Evolutionary conservation across 2,329 filamentous ascomycete genomes (phyloP).

Genomic region (Fusarium pseudonygamai): DNA sequence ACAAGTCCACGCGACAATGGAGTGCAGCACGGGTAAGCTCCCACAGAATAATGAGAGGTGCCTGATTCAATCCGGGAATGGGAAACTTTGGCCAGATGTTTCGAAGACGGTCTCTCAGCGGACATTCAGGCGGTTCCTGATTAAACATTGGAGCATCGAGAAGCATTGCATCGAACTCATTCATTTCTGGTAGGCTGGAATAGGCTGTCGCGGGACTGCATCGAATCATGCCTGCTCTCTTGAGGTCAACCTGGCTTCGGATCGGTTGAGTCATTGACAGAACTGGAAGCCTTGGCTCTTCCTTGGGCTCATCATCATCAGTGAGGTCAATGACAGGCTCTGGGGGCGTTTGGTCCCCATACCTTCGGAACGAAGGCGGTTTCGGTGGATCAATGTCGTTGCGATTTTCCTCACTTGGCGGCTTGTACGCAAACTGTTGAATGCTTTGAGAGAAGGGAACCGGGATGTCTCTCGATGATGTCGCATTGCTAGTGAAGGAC

Average conservation of each 20-base stretch:
- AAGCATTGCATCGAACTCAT: constrained; percentile 9
- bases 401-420: neutral
- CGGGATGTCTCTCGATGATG: neutral
- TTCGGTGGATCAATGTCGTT: neutral
- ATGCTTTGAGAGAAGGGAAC: constrained; percentile 17
- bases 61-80: constrained; percentile 49
- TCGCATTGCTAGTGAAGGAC: neutral
- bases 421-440: constrained; percentile 14
- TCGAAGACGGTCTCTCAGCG: constrained; percentile 43
- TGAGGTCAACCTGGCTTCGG: neutral
- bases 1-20: constrained; percentile 55
- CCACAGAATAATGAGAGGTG: constrained; percentile 62
- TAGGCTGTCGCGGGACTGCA: constrained; percentile 29
- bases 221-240: neutral
- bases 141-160: neutral
- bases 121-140: neutral
- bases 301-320: constrained; percentile 4
- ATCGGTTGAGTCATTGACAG: neutral
- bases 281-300: constrained; percentile 22
- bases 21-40: constrained; percentile 60
- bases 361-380: neutral
- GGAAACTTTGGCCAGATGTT: constrained; percentile 56
- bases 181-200: constrained; percentile 32
- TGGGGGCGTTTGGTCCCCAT: constrained; percentile 8
- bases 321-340: constrained; percentile 9